Base-by-base conservation (phyloP, 257 asterid species). In the Cynanchum wilfordii region DNA sequence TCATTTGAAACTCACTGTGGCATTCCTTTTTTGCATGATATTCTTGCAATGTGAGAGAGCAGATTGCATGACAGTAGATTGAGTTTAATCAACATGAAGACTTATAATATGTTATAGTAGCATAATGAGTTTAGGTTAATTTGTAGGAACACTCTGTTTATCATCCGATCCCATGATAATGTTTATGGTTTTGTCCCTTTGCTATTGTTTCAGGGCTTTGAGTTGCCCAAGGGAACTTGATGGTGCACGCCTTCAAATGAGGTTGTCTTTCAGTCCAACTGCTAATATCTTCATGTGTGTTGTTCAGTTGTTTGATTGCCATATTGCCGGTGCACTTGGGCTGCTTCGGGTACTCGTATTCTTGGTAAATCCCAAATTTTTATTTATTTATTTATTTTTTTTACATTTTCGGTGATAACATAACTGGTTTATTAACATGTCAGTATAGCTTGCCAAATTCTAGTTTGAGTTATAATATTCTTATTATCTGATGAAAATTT, bases 221-320 rank as follows among this genome's bases (percentile, higher is more conserved):
- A 79, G 84, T 70, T 73, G 57, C 74, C 81, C 81, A 12, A 63
- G 81, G 71, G 77, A 74, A 33, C 71, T 22, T 8, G 84, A 80
- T 57, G 84, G 84, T 70, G 79, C 84, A 7, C 60, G 79, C 72
- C 42, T 80, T 58, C 84, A 80, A 47, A 77, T 80, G 81, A 75
- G 84, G 55, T 71, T 80, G 60, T 68, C 84, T 57, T 80, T 55
- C 55, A 79, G 77, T 55, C 84, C 84, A 27, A 72, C 75, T 69
- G 81, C 78, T 0, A 75, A 73, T 49, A 47, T 77, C 63, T 80
- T 77, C 54, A 62, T 73, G 69, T 80, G 78, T 58, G 71, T 80
- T 52, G 64, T 80, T 73, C 84, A 80, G 71, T 73, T 79, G 77
- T 76, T 76, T 73, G 84, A 80, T 73, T 77, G 81, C 71, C 76